Evolutionary conservation across 306 rosid species (phyloP).

Genomic region (Begonia fuchsioides): DNA sequence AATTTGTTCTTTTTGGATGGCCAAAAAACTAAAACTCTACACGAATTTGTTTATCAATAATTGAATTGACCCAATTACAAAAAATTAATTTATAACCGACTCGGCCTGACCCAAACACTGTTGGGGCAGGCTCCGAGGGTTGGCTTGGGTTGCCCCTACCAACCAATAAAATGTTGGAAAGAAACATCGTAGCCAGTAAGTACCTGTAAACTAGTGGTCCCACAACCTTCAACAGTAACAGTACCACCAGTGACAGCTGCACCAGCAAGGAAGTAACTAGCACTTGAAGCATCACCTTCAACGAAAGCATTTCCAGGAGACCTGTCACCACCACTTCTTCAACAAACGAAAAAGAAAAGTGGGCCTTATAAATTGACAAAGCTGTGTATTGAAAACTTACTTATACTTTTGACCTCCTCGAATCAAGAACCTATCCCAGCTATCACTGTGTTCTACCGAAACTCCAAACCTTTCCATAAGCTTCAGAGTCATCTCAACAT

Average conservation of each 20-base stretch:
- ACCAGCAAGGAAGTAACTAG: slow-evolving; percentile 98
- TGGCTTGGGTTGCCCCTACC: no score
- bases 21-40: no score
- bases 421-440: slow-evolving; percentile 77
- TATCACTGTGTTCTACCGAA: slow-evolving; percentile 50
- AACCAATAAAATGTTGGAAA: no score
- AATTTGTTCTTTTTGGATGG: no score
- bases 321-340: slow-evolving; percentile 19
- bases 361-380: no score
- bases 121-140: no score
- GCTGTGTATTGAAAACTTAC: slow-evolving; percentile 33
- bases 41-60: no score
- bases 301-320: slow-evolving; percentile 91
- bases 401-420: slow-evolving; percentile 94
- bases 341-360: no score
- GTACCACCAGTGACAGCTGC: slow-evolving; percentile 99
- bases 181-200: neutral
- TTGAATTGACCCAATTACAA: no score
- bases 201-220: slow-evolving; percentile 99
- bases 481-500: slow-evolving; percentile 94
- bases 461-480: slow-evolving; percentile 98
- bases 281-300: slow-evolving; percentile 99
- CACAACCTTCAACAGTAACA: slow-evolving; percentile 89
- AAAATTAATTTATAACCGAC: no score
- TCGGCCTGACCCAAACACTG: no score